phyloP scores from a whole-genome alignment of 23 red algal species.

The Agarophyton chilense region DNA sequence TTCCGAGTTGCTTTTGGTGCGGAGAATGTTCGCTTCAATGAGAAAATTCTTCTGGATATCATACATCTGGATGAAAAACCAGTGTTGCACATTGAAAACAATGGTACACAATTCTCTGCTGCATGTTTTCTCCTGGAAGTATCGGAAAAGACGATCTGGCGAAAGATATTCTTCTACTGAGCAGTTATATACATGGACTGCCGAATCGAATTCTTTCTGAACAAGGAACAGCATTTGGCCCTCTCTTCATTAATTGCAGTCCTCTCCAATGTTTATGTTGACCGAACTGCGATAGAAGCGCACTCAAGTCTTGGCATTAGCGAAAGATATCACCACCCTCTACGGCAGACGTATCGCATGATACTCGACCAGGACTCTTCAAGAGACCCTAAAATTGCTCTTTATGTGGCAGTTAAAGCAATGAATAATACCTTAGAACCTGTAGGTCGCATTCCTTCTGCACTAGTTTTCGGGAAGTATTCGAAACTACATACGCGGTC shows the following conservation, averaged over 20 bases:
- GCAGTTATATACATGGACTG: slow-evolving; percentile 3
- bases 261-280: neutral
- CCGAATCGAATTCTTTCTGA: neutral
- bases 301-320: slow-evolving; percentile 10
- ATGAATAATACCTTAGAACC: slow-evolving; percentile 30
- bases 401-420: neutral
- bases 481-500: no score
- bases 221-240: neutral
- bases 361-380: neutral
- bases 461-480: slow-evolving; percentile 21
- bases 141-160: neutral
- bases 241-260: neutral
- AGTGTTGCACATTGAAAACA: neutral
- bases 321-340: slow-evolving; percentile 25
- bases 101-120: neutral
- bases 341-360: neutral
- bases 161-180: neutral
- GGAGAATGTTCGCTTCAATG: slow-evolving; percentile 29
- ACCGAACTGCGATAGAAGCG: slow-evolving; percentile 25
- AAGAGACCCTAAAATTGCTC: neutral
- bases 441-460: slow-evolving; percentile 7
- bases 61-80: slow-evolving; percentile 12
- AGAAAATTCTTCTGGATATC: slow-evolving; percentile 1
- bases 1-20: slow-evolving; percentile 14
- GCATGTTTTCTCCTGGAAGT: neutral